Evolutionary conservation across 2,329 filamentous ascomycete species (phyloP).

Genomic region (Penicillium palitans): DNA sequence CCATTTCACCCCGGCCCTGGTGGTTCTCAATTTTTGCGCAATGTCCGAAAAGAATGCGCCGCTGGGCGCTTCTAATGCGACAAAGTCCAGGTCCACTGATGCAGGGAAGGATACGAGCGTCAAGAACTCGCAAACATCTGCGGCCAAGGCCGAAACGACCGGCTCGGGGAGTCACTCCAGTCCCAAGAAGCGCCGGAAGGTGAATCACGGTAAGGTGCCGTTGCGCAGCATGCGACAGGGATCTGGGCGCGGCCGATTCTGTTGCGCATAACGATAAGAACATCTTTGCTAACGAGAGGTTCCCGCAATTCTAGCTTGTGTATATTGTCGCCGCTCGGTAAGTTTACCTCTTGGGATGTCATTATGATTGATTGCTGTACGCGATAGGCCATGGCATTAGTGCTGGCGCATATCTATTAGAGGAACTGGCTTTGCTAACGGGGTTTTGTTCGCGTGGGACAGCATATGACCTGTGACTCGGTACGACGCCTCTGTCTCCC

Average conservation of each 20-base stretch:
- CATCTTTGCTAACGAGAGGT: slow-evolving; percentile 27
- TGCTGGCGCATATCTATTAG: slow-evolving; percentile 11
- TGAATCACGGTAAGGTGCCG: slow-evolving; percentile 73
- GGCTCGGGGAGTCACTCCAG: slow-evolving; percentile 48
- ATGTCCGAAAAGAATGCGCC: slow-evolving; percentile 35
- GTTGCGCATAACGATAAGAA: slow-evolving; percentile 19
- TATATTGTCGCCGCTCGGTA: slow-evolving; percentile 88
- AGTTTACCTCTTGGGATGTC: slow-evolving; percentile 48
- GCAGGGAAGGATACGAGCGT: slow-evolving; percentile 33
- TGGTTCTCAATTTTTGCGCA: slow-evolving; percentile 23
- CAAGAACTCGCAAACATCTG: slow-evolving; percentile 32
- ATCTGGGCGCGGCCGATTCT: slow-evolving; percentile 18
- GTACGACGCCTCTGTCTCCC: slow-evolving; percentile 54
- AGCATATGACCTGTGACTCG: slow-evolving; percentile 93
- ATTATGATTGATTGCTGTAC: slow-evolving; percentile 24
- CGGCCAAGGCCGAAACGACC: slow-evolving; percentile 36
- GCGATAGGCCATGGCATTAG: slow-evolving; percentile 3
- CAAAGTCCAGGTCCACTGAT: slow-evolving; percentile 22
- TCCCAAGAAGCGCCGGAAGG: slow-evolving; percentile 83
- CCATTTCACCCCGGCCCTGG: slow-evolving; percentile 21
- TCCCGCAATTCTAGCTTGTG: slow-evolving; percentile 65
- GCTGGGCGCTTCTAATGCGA: slow-evolving; percentile 26
- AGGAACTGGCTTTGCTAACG: slow-evolving; percentile 48
- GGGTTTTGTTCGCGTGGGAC: slow-evolving; percentile 46
- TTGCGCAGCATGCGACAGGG: slow-evolving; percentile 30